Conservation (phyloP, 768 basidiomycete genomes). For the Nidularia pulvinata region DNA sequence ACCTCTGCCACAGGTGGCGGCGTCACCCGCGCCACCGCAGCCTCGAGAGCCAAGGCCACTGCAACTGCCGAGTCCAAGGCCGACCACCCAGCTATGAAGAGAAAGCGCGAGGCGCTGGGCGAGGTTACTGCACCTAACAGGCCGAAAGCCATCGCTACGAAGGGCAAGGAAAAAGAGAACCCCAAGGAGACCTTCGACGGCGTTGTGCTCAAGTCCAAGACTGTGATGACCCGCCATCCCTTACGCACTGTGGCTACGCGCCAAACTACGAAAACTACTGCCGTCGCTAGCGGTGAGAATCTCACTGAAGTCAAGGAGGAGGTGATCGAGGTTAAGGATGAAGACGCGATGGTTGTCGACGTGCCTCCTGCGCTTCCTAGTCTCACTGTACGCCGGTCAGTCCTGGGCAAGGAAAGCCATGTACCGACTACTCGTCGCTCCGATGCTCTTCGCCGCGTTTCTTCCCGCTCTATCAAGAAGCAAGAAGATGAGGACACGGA, state of each 20-base stretch:
- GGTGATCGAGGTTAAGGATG: conserved; percentile 27
- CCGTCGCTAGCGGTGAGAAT: conserved; percentile 13
- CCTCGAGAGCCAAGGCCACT: conserved; percentile 52
- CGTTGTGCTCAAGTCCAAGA: conserved; percentile 58
- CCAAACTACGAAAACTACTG: conserved; percentile 27
- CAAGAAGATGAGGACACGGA: conserved; percentile 55
- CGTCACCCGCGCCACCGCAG: conserved; percentile 51
- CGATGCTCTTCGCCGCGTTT: conserved; percentile 16
- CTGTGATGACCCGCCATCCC: conserved; percentile 45
- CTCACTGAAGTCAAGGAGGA: conserved; percentile 26
- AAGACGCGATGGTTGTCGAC: conserved; percentile 59
- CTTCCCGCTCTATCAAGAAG: conserved; percentile 15
- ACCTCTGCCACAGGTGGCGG: conserved; percentile 31
- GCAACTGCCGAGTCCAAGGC: conserved; percentile 32
- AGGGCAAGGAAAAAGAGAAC: conserved; percentile 62
- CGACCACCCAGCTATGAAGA: conserved; percentile 58
- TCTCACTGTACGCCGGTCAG: conserved; percentile 36
- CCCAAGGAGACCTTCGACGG: conserved; percentile 59
- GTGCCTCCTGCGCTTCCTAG: conserved; percentile 36
- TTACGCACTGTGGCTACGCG: conserved; percentile 52
- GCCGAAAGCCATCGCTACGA: conserved; percentile 33
- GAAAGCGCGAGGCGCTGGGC: conserved; percentile 80
- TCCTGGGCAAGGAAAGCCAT: conserved; percentile 26
- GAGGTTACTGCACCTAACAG: conserved; percentile 66
- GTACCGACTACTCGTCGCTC: conserved; percentile 14